Evolutionary conservation across 2,329 filamentous ascomycete species (phyloP), one percentile per base, ranked within the genome.

Genomic region (Colletotrichum brevisporum): DNA sequence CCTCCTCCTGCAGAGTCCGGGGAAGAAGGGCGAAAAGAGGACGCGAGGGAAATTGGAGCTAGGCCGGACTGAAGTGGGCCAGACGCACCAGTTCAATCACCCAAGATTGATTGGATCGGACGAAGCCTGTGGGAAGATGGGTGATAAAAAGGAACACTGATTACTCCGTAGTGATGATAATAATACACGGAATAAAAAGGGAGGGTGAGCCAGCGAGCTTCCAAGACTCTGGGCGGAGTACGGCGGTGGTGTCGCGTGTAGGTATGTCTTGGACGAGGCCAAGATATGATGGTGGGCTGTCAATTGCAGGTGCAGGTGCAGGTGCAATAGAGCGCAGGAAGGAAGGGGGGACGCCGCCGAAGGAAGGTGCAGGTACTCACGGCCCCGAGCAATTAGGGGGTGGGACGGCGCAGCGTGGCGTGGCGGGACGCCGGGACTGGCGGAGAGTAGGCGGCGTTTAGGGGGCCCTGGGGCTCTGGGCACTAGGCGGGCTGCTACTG

Each of bases 1-100:
- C 2, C 45, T 69, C 24, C 45, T 69, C 24, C 55, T 66, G 62
- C 16, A 66, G 43, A 69, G 67, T 69, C 67, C 21, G 62, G 62
- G 62, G 62, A 69, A 69, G 56, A 24, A 63, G 52, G 18, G 55
- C 39, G 27, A 27, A 16, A 21, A 31, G n/a, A 48, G 60, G 41
- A 56, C 48, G 60, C n/a, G 41, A 21, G 36, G 24, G 66, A 60
- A 55, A 69, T 59, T 59, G 48, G 50, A 56, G 50, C 31, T 39
- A 64, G 51, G 48, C 41, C 18, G 21, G 50, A 62, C 55, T 59
- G 50, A 18, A 52, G 55, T 66, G 66, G 66, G 24, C 10, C 55
- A 18, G 31, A 27, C 45, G 50, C 54, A 27, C 45, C 16, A 36
- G 50, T 16, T 51, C 43, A 56, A 47, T 69, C 62, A 31, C 12